Evolutionary conservation across 352 stramenopile species (phyloP).

Genomic region (Aphanomyces invadans): DNA sequence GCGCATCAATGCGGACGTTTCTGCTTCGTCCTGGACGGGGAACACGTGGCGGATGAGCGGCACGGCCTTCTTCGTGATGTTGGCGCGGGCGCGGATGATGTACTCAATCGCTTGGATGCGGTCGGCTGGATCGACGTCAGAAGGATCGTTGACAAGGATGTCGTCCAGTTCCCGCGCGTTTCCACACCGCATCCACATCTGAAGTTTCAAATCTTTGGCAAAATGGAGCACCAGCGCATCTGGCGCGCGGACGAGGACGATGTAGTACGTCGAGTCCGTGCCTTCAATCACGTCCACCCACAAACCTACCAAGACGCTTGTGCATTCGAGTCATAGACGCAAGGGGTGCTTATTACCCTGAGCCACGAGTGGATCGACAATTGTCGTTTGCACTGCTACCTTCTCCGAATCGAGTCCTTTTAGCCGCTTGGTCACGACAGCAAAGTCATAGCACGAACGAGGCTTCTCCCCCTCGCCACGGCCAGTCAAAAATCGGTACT

Average conservation of each 20-base stretch:
- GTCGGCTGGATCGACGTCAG: conserved; percentile 70
- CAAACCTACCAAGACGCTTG: conserved; percentile 32
- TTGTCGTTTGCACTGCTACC: conserved; percentile 24
- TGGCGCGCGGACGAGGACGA: conserved; percentile 56
- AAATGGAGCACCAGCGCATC: conserved; percentile 54
- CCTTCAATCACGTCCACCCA: conserved; percentile 80
- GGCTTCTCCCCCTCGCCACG: conserved; percentile 1
- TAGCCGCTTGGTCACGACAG: conserved; percentile 54
- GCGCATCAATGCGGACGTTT: conserved; percentile 58
- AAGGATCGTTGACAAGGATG: conserved; percentile 62
- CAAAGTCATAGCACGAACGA: conserved; percentile 49
- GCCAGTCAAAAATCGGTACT: conserved; percentile 18
- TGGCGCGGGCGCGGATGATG: conserved; percentile 69
- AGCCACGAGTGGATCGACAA: conserved; percentile 42
- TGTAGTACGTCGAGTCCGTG: conserved; percentile 70
- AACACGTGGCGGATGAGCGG: conserved; percentile 76
- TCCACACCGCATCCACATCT: conserved; percentile 46
- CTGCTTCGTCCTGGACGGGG: conserved; percentile 64
- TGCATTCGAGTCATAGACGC: not conserved
- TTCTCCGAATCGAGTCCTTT: conserved; percentile 24
- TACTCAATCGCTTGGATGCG: conserved; percentile 79
- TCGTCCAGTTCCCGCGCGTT: conserved; percentile 34
- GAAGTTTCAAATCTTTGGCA: conserved; percentile 54
- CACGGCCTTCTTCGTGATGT: conserved; percentile 35
- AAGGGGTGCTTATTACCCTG: conserved; percentile 31